A percentile compares a stretch with the other conserved stretches of the same genome.
Conservation (phyloP, 305 asterid species). For the Stenogyne calaminthoides region DNA sequence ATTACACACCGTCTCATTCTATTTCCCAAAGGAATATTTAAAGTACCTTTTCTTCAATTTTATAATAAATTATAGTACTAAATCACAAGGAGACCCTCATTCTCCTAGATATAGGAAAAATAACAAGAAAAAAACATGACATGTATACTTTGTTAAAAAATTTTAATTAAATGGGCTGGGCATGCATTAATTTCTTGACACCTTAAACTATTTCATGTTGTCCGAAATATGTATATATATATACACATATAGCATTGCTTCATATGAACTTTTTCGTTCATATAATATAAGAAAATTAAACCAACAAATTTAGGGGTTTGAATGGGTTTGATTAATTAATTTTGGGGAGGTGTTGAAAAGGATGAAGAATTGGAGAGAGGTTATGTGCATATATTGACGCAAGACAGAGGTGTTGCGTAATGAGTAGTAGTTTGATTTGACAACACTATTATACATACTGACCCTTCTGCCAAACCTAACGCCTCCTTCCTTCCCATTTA, state of each 20-base stretch:
- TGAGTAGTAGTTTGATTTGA: conserved; percentile 46
- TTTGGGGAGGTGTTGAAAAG: not conserved
- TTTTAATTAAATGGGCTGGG: too few species aligned
- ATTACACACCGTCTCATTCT: not conserved
- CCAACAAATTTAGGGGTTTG: too few species aligned
- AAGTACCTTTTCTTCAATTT: not conserved
- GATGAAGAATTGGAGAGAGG: not conserved
- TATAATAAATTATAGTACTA: too few species aligned
- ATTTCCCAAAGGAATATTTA: not conserved
- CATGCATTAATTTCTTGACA: too few species aligned
- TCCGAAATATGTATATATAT: too few species aligned
- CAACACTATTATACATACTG: conserved; percentile 37
- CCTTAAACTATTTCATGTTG: too few species aligned
- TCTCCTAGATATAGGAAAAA: not conserved
- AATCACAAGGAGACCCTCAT: not conserved
- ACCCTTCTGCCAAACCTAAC: conserved; percentile 34
- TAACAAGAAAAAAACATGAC: too few species aligned
- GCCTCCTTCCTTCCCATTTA: conserved; percentile 33
- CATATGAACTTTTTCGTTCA: too few species aligned
- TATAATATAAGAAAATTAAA: too few species aligned
- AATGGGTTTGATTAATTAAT: too few species aligned
- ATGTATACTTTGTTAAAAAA: too few species aligned
- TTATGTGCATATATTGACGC: not conserved
- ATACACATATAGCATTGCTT: too few species aligned
- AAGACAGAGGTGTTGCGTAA: conserved; percentile 33